Evolutionary conservation across 345 rosid species (phyloP), one percentile per base, ranked within the genome.

Genomic region (Pelargonium nanum): DNA sequence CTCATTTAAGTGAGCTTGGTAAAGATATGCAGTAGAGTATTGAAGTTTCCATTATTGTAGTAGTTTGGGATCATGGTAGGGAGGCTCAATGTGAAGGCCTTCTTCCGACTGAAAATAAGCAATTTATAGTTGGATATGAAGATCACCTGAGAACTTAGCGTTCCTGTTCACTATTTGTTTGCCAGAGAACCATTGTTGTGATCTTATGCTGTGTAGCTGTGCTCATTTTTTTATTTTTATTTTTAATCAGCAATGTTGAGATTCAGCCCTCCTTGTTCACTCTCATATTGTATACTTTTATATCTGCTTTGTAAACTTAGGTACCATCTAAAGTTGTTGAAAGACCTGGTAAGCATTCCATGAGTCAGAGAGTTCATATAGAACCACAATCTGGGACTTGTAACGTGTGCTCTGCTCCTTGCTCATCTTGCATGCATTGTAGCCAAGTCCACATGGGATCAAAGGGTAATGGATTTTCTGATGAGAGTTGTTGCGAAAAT

Each of bases 381-480:
- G 70, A 68, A 68, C 67, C 62, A 65, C 87, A 89, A 70, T 89
- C 90, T 65, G 95, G 97, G 74, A 89, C 83, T 63, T 83, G 90
- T 68, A 83, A 83, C 72, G 85, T 81, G 62, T 86, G 88, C 71
- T 87, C 79, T 34, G 80, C 96, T 68, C 85, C 93, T 71, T 82
- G 95, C 77, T 86, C 91, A 58, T 91, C 91, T 51, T 91, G 96
- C 69, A 83, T 77, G 85, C 95, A 87, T 70, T 81, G 68, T 62
- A 77, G 67, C 60, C 58, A 60, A 56, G 79, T 74, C 67, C 66
- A 57, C 64, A 75, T 75, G 78, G 88, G 78, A 65, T 75, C 80
- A 24, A 85, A 87, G 72, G 77, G 24, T 58, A 82, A 69, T 12
- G 94, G 77, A 66, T 77, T 69, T 68, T 82, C 86, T n/a, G 89